phyloP scores from a whole-genome alignment of 106 monocot genomes.

The Allium cepa region DNA sequence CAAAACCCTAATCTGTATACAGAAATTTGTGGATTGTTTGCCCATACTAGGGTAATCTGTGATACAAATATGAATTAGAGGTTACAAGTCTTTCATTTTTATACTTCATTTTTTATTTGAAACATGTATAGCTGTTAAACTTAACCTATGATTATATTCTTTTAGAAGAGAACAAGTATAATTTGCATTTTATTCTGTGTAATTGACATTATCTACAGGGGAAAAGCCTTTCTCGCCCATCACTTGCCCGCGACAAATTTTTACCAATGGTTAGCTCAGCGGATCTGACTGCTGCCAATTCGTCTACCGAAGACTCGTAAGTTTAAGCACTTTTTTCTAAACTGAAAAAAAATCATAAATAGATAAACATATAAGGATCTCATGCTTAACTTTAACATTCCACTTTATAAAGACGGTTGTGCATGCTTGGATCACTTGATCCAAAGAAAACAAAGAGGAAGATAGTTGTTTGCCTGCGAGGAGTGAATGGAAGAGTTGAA shows the following conservation, averaged over 20 bases:
- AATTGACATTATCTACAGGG: slow-evolving; percentile 6
- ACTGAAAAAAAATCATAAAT: too few relatives aligned
- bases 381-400: neutral
- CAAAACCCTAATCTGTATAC: too few relatives aligned
- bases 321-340: neutral
- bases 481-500: slow-evolving; percentile 16
- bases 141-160: too few relatives aligned
- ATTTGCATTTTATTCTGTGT: neutral
- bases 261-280: slow-evolving; percentile 16
- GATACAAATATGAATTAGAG: too few relatives aligned
- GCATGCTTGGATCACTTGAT: slow-evolving; percentile 18
- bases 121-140: too few relatives aligned
- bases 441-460: slow-evolving; percentile 32
- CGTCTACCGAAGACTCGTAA: slow-evolving; percentile 14
- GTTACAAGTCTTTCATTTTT: too few relatives aligned
- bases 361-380: too few relatives aligned
- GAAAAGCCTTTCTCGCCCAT: slow-evolving; percentile 20
- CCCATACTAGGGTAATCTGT: too few relatives aligned
- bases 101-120: too few relatives aligned
- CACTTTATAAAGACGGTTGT: slow-evolving; percentile 12
- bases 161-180: too few relatives aligned
- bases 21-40: too few relatives aligned
- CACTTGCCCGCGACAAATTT: slow-evolving; percentile 6
- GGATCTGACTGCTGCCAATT: slow-evolving; percentile 11
- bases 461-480: slow-evolving; percentile 25